These are phyloP conservation scores for Neurospora terricola DNA, from an alignment of 495 filamentous ascomycete genomes.

Conservation along the genomic window DNA sequence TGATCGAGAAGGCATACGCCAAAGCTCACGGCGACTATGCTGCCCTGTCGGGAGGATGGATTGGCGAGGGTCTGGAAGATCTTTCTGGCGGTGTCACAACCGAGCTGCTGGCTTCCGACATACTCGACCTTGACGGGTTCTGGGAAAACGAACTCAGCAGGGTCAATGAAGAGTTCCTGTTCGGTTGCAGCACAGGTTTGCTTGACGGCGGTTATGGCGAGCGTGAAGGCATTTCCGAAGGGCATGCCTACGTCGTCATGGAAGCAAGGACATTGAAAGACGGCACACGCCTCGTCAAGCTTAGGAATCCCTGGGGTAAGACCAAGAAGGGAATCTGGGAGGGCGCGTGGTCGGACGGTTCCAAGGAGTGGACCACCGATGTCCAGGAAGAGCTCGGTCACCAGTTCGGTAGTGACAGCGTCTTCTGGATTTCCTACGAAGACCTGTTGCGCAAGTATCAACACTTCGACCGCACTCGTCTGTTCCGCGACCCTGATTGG, in stretches of 20 bases:
- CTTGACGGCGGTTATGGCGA: conserved; percentile 52
- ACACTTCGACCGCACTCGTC: conserved; percentile 77
- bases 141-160: conserved; percentile 82
- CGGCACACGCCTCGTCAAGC: conserved; percentile 37
- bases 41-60: conserved; percentile 74
- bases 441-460: conserved; percentile 81
- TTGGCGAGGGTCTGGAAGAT: conserved; percentile 86
- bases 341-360: conserved; percentile 81
- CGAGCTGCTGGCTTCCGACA: conserved; percentile 70
- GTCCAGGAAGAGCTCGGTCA: conserved; percentile 77
- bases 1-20: conserved; percentile 92
- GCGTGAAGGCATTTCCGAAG: conserved; percentile 68
- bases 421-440: conserved; percentile 61
- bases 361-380: conserved; percentile 88
- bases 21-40: conserved; percentile 85
- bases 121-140: conserved; percentile 81
- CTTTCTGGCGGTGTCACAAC: conserved; percentile 88
- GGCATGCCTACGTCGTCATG: conserved; percentile 88
- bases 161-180: conserved; percentile 84
- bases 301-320: conserved; percentile 77
- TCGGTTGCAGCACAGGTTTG: conserved; percentile 68
- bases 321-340: conserved; percentile 63
- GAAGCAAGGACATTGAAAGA: conserved; percentile 51
- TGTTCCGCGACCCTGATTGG: conserved; percentile 74
- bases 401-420: conserved; percentile 83